Percentiles rank a stretch among this genome's conserved stretches.
These are phyloP conservation scores for Breynia disticha DNA, from an alignment of 441 rosid species.

Conservation along the genomic window DNA sequence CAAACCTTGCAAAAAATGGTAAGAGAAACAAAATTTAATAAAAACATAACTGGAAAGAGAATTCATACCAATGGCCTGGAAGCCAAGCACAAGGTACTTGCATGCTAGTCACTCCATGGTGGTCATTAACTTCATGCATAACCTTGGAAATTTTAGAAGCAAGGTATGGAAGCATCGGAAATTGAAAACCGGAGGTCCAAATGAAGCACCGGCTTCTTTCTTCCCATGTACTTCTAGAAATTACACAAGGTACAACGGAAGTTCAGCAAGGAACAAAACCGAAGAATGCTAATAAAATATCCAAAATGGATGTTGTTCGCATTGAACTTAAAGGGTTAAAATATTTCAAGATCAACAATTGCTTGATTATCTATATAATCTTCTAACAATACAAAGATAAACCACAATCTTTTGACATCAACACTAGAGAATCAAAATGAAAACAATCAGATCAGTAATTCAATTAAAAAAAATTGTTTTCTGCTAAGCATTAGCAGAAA, in stretches of 20 bases:
- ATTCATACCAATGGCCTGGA: too few relatives aligned
- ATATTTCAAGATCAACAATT: background rate
- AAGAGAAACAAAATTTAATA: too few relatives aligned
- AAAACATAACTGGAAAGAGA: too few relatives aligned
- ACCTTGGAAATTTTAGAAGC: conserved; percentile 23
- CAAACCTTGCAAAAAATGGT: too few relatives aligned
- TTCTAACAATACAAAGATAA: background rate
- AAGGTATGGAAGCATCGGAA: conserved; percentile 19
- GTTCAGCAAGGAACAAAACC: conserved; percentile 1
- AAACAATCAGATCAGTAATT: conserved; percentile 2
- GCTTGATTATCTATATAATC: conserved; percentile 9
- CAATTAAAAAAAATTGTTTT: conserved; percentile 7
- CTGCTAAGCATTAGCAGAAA: conserved; percentile 18
- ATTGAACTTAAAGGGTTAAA: background rate
- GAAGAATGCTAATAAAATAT: background rate
- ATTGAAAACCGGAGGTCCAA: conserved; percentile 14
- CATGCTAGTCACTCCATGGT: too few relatives aligned
- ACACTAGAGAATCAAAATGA: background rate
- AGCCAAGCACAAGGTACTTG: too few relatives aligned
- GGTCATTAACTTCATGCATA: too few relatives aligned
- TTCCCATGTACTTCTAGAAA: conserved; percentile 15
- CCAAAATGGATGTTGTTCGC: background rate
- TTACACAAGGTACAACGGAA: conserved; percentile 7
- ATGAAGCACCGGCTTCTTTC: conserved; percentile 15
- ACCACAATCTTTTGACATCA: background rate